Evolutionary conservation across 371 early-diverging fungal species (phyloP).

Genomic region (Mortierella sp.): DNA sequence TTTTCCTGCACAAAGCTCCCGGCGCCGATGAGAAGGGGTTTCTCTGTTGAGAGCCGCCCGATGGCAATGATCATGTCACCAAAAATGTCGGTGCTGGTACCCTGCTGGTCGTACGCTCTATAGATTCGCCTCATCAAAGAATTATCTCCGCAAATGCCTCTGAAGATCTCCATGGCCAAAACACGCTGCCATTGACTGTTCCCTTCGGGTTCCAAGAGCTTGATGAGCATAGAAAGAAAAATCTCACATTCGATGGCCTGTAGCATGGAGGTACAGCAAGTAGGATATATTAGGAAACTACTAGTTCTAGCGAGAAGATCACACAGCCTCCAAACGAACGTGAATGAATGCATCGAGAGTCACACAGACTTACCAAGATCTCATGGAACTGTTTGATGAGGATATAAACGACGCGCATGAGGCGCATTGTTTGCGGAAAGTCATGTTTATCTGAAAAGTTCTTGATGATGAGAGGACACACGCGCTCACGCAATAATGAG

Average conservation of each 20-base stretch:
- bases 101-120: slow-evolving; percentile 79
- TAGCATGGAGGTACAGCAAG: not conserved
- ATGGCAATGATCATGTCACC: slow-evolving; percentile 86
- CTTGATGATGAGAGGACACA: slow-evolving; percentile 92
- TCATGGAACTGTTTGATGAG: slow-evolving; percentile 86
- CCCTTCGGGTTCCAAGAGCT: slow-evolving; percentile 82
- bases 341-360: not conserved
- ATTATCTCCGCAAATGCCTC: slow-evolving; percentile 76
- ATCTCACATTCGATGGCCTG: slow-evolving; percentile 94
- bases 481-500: slow-evolving; percentile 79
- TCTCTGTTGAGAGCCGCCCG: slow-evolving; percentile 85
- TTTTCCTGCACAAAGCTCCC: slow-evolving; percentile 62
- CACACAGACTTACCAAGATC: slow-evolving; percentile 67
- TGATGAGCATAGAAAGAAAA: slow-evolving; percentile 90
- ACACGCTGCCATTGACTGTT: slow-evolving; percentile 91
- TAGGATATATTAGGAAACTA: not conserved
- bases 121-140: slow-evolving; percentile 78
- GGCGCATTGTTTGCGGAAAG: slow-evolving; percentile 88
- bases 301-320: not conserved
- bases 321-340: not conserved
- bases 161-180: slow-evolving; percentile 89
- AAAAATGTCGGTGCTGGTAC: slow-evolving; percentile 82
- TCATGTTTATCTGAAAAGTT: slow-evolving; percentile 91
- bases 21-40: slow-evolving; percentile 76
- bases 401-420: slow-evolving; percentile 86